These are phyloP conservation scores for Trifolium fragiferum DNA, from an alignment of 306 rosid species.

Conservation along the genomic window DNA sequence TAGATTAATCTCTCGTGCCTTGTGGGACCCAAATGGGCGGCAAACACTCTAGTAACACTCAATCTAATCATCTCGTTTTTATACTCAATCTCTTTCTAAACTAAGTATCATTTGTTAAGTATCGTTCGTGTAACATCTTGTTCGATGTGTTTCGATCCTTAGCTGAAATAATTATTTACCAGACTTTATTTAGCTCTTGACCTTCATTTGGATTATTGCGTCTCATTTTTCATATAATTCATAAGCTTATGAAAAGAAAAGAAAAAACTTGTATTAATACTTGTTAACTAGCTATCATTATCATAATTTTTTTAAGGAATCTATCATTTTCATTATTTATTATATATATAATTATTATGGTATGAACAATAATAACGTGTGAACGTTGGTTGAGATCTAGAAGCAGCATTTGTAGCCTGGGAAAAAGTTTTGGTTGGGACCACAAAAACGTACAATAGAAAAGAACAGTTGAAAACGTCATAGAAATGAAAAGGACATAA, in stretches of 20 bases:
- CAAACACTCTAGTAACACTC: too few species aligned
- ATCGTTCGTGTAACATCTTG: too few species aligned
- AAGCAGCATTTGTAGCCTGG: background rate
- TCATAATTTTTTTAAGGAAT: background rate
- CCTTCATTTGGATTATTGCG: background rate
- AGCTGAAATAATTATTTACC: background rate
- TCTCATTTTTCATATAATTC: background rate
- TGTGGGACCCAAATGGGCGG: too few species aligned
- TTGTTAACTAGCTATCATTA: background rate
- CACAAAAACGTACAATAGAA: background rate
- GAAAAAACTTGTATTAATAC: constrained; percentile 1
- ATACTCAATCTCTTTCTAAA: background rate
- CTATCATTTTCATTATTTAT: background rate
- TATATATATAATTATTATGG: background rate
- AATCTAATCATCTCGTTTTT: too few species aligned
- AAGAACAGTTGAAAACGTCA: constrained; percentile 9
- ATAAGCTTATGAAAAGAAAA: background rate
- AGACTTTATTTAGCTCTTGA: background rate
- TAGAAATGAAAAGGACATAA: constrained; percentile 21
- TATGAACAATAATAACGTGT: background rate
- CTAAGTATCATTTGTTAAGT: too few species aligned
- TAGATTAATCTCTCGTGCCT: too few species aligned
- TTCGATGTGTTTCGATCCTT: background rate
- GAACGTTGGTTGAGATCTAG: background rate
- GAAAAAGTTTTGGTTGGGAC: background rate